Evolutionary conservation across 441 rosid genomes (phyloP).

Genomic region (Gossypium laxum): DNA sequence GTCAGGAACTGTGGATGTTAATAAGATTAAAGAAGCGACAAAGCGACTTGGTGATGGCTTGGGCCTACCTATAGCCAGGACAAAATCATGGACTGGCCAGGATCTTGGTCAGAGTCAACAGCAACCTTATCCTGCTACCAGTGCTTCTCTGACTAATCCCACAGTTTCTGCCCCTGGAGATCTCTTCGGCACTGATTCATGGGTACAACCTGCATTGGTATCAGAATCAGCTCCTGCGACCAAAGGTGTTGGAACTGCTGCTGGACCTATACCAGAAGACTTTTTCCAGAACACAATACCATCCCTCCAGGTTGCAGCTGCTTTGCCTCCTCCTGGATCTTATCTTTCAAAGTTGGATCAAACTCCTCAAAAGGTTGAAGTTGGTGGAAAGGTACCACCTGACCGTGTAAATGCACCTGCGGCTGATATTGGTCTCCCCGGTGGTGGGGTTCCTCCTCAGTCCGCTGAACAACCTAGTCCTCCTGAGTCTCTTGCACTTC

Average conservation of each 20-base stretch:
- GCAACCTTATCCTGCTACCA: slow-evolving; percentile 37
- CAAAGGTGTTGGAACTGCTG: slow-evolving; percentile 38
- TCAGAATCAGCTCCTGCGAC: slow-evolving; percentile 47
- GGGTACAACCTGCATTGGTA: slow-evolving; percentile 37
- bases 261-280: slow-evolving; percentile 83
- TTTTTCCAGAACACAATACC: slow-evolving; percentile 88
- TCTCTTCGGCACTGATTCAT: slow-evolving; percentile 55
- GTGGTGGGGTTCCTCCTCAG: slow-evolving; percentile 69
- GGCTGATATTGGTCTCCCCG: slow-evolving; percentile 63
- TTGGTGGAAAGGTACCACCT: slow-evolving; percentile 30
- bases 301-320: slow-evolving; percentile 73
- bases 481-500: slow-evolving; percentile 53
- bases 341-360: slow-evolving; percentile 67
- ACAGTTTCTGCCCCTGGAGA: slow-evolving; percentile 52
- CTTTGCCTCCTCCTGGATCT: slow-evolving; percentile 81
- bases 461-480: slow-evolving; percentile 39
- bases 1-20: slow-evolving; percentile 69
- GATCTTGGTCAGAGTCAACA: slow-evolving; percentile 50
- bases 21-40: slow-evolving; percentile 90
- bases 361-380: slow-evolving; percentile 41
- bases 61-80: slow-evolving; percentile 61
- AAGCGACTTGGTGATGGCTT: slow-evolving; percentile 77
- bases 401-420: slow-evolving; percentile 32
- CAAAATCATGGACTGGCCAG: slow-evolving; percentile 58
- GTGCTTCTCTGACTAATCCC: slow-evolving; percentile 30